Conservation (phyloP, 177 flowering plant species). For the Vitis hybrid region DNA sequence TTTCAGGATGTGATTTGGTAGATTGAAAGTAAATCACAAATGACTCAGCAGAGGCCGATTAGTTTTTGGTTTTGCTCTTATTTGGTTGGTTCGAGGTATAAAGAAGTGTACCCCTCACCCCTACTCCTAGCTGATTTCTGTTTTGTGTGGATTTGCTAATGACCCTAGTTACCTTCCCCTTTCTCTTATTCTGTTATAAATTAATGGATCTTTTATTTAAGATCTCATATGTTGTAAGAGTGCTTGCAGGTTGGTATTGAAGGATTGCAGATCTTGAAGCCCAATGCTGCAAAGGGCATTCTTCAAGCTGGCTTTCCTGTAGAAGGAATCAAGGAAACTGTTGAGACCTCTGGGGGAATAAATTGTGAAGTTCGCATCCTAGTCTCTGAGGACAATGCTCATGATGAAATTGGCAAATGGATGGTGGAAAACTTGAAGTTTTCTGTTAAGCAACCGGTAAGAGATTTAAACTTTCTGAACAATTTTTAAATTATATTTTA, state of each 20-base stretch:
- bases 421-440: conserved; percentile 73
- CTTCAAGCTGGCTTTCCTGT: conserved; percentile 22
- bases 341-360: conserved; percentile 56
- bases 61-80: too few relatives aligned
- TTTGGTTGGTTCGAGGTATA: too few relatives aligned
- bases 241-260: conserved; percentile 72
- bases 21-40: too few relatives aligned
- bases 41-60: too few relatives aligned
- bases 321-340: conserved; percentile 35
- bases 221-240: conserved; percentile 2
- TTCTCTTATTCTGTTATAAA: background rate
- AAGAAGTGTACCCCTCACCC: too few relatives aligned
- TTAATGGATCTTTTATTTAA: background rate
- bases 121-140: too few relatives aligned
- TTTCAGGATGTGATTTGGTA: too few relatives aligned
- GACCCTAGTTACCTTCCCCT: background rate
- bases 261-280: conserved; percentile 89
- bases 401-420: conserved; percentile 59
- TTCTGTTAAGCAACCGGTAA: conserved; percentile 87
- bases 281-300: conserved; percentile 36
- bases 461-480: background rate
- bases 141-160: background rate
- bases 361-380: conserved; percentile 61
- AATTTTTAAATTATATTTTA: background rate
- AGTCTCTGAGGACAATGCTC: conserved; percentile 40